These are phyloP conservation scores for Nicotiana knightiana DNA, from an alignment of 257 asterid species.

Conservation along the genomic window DNA sequence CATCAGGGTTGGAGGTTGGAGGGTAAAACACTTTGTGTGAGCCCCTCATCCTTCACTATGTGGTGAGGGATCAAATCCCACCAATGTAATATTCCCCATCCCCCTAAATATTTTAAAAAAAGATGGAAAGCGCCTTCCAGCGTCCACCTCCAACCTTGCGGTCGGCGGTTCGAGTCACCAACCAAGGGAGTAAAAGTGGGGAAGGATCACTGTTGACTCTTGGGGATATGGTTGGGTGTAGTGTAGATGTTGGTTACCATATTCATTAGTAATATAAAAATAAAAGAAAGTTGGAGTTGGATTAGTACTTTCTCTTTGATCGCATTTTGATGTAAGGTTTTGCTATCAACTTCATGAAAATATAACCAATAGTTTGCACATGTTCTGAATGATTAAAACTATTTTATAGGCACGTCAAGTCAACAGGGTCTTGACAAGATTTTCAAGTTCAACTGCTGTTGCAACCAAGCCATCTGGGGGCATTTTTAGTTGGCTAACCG, in stretches of 20 bases:
- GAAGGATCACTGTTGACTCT: not conserved
- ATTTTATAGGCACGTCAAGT: slow-evolving; percentile 43
- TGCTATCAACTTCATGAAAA: not conserved
- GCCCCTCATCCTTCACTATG: too few relatives aligned
- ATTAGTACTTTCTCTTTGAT: not conserved
- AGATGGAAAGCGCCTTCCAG: too few relatives aligned
- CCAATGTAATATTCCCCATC: too few relatives aligned
- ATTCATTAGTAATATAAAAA: too few relatives aligned
- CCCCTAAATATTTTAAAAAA: too few relatives aligned
- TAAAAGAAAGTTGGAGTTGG: not conserved
- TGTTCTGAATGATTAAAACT: not conserved
- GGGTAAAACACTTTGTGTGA: too few relatives aligned
- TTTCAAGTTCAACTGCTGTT: slow-evolving; percentile 60
- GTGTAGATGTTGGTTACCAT: not conserved
- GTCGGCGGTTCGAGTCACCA: not conserved
- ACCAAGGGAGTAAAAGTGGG: not conserved
- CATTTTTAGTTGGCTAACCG: slow-evolving; percentile 60
- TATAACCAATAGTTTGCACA: not conserved
- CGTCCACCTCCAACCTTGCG: not conserved
- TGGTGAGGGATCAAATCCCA: too few relatives aligned
- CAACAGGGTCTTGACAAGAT: slow-evolving; percentile 46
- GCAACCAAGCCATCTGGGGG: slow-evolving; percentile 60
- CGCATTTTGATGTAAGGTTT: not conserved
- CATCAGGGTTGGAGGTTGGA: too few relatives aligned
- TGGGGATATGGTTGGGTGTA: not conserved